These are phyloP conservation scores for Podaxis rugospora DNA, from an alignment of 768 basidiomycete genomes.

Conservation along the genomic window DNA sequence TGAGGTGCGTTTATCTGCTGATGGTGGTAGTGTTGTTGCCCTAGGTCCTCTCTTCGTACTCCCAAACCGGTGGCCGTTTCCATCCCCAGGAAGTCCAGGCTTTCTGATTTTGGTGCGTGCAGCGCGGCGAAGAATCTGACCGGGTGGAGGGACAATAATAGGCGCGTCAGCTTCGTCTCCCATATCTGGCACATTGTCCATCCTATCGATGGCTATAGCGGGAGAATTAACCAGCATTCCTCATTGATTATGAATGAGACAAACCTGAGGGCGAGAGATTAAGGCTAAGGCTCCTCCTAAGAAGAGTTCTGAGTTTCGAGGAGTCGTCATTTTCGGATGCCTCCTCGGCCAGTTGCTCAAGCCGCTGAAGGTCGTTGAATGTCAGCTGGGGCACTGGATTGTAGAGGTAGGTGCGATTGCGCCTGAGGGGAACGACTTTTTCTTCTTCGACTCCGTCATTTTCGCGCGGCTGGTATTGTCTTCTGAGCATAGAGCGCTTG, in stretches of 20 bases:
- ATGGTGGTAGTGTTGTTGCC: constrained; percentile 21
- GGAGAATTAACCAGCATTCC: constrained; percentile 14
- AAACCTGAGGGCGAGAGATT: constrained; percentile 82
- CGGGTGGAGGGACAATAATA: constrained; percentile 84
- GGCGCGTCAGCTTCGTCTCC: constrained; percentile 86
- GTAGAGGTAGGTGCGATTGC: constrained; percentile 66
- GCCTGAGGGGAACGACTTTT: constrained; percentile 59
- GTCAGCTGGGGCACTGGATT: constrained; percentile 82
- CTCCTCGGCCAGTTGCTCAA: constrained; percentile 92
- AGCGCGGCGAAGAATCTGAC: constrained; percentile 84
- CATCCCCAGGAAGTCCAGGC: constrained; percentile 67
- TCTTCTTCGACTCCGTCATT: constrained; percentile 73
- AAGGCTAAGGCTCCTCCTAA: constrained; percentile 84
- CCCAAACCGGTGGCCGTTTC: constrained; percentile 79
- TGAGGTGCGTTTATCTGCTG: constrained; percentile 51
- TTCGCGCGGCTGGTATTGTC: constrained; percentile 83
- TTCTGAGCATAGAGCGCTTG: constrained; percentile 90
- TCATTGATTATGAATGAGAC: constrained; percentile 26
- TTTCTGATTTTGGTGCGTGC: constrained; percentile 97
- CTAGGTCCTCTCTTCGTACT: constrained; percentile 36
- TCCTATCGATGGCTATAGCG: constrained; percentile 53
- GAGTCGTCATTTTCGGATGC: constrained; percentile 81
- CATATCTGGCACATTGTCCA: constrained; percentile 64
- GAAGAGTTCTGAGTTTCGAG: constrained; percentile 67
- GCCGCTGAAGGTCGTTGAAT: constrained; percentile 87